A percentile compares a stretch with the other conserved stretches of the same genome.
These are phyloP conservation scores for Hyaloscypha bicolor DNA, from an alignment of 495 filamentous ascomycete genomes.

Conservation along the genomic window DNA sequence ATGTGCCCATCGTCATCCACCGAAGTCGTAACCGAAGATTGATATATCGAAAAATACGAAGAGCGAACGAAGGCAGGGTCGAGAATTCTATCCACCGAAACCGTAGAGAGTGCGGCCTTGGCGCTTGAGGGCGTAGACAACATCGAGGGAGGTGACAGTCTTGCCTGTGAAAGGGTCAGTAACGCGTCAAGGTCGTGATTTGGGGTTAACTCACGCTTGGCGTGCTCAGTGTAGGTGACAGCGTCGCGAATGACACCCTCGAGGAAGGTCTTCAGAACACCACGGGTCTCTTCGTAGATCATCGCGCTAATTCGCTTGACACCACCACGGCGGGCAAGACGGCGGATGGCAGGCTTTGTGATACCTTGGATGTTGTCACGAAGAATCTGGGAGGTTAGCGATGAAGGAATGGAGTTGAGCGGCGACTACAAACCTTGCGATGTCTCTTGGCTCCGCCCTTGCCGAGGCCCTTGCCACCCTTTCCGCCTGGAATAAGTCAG, in stretches of 20 bases:
- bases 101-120: conserved; percentile 96
- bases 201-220: conserved; percentile 12
- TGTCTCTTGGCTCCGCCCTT: conserved; percentile 89
- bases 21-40: conserved; percentile 22
- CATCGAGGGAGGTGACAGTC: conserved; percentile 90
- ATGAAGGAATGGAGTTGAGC: no score
- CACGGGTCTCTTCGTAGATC: conserved; percentile 99
- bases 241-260: conserved; percentile 99
- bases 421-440: conserved; percentile 60
- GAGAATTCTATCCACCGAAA: conserved; percentile 82
- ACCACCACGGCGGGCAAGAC: conserved; percentile 99
- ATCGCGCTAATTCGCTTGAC: conserved; percentile 97
- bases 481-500: conserved; percentile 64
- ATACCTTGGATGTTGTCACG: conserved; percentile 99
- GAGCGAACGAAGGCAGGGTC: conserved; percentile 15
- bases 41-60: conserved; percentile 21
- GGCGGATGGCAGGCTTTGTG: conserved; percentile 99
- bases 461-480: conserved; percentile 96
- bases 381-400: conserved; percentile 58
- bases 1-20: conserved; percentile 27
- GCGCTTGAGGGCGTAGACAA: conserved; percentile 94
- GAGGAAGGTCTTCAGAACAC: conserved; percentile 99
- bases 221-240: conserved; percentile 73
- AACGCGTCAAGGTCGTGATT: neutral
- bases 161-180: conserved; percentile 48